Base-by-base conservation (phyloP, 1,139 yeast species). In the Taphrina pruni region DNA sequence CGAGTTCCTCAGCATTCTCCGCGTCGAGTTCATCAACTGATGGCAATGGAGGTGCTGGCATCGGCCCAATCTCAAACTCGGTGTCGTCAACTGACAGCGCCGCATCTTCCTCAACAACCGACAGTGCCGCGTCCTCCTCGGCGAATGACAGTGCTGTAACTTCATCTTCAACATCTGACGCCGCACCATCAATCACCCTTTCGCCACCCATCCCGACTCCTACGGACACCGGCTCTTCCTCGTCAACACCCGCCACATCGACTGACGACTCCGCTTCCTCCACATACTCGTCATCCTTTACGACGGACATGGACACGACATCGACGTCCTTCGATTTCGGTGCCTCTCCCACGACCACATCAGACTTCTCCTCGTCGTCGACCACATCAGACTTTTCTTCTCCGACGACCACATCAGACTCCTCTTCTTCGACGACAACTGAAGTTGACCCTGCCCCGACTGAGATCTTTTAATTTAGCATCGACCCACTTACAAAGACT, bases 31-130 rank as follows among this genome's bases (percentile, higher is more conserved):
- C 51, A 8, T 12, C 51, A 8, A 46, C 51, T 20, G n/a, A 12
- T 17, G 21, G 51, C 26, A 46, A n/a, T 46, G 51, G 51, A 12
- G 51, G 51, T n/a, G 51, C 51, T 20, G 51, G 20, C 51, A n/a
- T 20, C 7, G 51, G 20, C n/a, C 21, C 51, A 8, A 17, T 9
- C 14, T 39, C 43, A 14, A 39, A 14, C 14, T 11, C 43, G 14
- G 11, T 14, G 6, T 14, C 11, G 43, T 14, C 43, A 11, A 39
- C 43, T 39, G 43, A 39, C 14, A 14, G 32, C 32, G 32, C 32
- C 32, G 32, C 32, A 26, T 4, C 32, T 26, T 26, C 32, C 32
- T 2, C 32, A 26, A 26, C 32, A 4, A 26, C 43, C 32, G 32
- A 26, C 32, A 39, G 43, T 39, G 43, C 43, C 11, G 11, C 43